Evolutionary conservation across 2,329 filamentous ascomycete genomes (phyloP), one percentile per base, ranked within the genome.

Genomic region (Colletotrichum sp.): DNA sequence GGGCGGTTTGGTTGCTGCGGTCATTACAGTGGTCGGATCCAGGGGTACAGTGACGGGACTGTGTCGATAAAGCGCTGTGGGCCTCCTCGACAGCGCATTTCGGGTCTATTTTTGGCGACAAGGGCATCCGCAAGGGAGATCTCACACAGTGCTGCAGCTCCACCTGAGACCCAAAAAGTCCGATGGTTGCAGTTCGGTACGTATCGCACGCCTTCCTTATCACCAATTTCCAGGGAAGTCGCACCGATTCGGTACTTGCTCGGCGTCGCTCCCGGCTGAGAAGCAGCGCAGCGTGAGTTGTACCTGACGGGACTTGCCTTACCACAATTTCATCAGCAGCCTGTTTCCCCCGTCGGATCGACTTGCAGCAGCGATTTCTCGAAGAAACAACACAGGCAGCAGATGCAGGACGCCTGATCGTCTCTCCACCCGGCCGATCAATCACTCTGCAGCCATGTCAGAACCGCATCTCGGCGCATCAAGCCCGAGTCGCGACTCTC

Each of bases 181-280:
- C 26, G 18, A 24, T 18, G 10, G 32, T 63, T 7, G 21, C 59
- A 1, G 28, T 30, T 32, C 2, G 39, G 30, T 69, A 76, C 74
- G 74, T 76, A 76, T 48, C 7, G 1, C 10, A 4, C 6, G 28
- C 60, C 24, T 68, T 68, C 43, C 24, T 68, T 68, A 59, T 73
- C 73, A 39, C 64, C 26, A 68, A 63, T 39, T 72, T 61, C 69
- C 69, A 72, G 63, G 55, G 57, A 67, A 73, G 70, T 28, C 18
- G 70, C 64, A 60, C 48, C 28, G 60, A 60, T n/a, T 65, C 67
- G 67, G 72, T 36, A 66, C 72, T 43, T 71, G 67, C 67, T 70
- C 67, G 59, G 59, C 26, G 66, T 70, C 55, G 39, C 34, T 70
- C 36, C 57, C 36, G 68, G 36, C 68, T 34, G 48, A 52, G 57